Evolutionary conservation across 2,329 filamentous ascomycete genomes (phyloP).

Genomic region (Fusarium sp.): DNA sequence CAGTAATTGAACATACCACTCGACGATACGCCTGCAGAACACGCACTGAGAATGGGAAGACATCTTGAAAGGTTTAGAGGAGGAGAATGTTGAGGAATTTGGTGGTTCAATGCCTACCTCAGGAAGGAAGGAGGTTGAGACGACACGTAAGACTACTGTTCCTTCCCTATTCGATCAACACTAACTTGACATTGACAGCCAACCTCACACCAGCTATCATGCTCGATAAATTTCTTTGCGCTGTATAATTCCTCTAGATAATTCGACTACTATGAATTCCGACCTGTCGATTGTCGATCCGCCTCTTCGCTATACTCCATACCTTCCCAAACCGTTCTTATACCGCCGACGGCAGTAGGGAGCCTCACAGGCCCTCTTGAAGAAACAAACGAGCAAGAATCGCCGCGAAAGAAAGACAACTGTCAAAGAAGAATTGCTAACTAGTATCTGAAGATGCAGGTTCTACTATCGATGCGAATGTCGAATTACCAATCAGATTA

Average conservation of each 20-base stretch:
- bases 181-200: not conserved
- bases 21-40: not conserved
- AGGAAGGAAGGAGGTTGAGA: not conserved
- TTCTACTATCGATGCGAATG: not conserved
- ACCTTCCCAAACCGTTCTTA: not conserved
- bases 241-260: not conserved
- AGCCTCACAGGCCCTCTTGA: not conserved
- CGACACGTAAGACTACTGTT: slow-evolving; percentile 3
- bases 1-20: not conserved
- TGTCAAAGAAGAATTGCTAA: too few relatives aligned
- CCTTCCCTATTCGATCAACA: not conserved
- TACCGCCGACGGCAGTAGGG: not conserved
- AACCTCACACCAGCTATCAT: not conserved
- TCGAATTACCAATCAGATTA: not conserved
- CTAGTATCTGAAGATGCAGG: not conserved
- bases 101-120: not conserved
- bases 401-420: not conserved
- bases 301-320: not conserved
- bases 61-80: fast-evolving
- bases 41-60: not conserved
- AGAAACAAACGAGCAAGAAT: not conserved
- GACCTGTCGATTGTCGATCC: fast-evolving
- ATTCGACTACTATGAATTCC: not conserved
- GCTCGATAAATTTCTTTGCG: not conserved
- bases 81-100: not conserved